A percentile compares a stretch with the other conserved stretches of the same genome.
Conservation (phyloP, 768 basidiomycete species). For the Crassisporium funariophilum region DNA sequence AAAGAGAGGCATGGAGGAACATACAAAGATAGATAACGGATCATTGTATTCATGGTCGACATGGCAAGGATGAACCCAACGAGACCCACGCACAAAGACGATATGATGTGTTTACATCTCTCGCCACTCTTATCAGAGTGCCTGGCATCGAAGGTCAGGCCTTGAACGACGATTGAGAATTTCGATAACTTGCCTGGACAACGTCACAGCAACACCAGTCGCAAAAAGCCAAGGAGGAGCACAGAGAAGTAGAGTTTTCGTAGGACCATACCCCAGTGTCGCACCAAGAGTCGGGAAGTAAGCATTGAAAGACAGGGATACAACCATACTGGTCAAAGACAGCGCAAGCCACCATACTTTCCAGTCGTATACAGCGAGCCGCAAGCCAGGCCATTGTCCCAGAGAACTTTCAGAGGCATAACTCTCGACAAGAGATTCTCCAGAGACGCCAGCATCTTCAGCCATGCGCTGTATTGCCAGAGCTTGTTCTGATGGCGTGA, state of each 20-base stretch:
- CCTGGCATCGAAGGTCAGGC: slow-evolving; percentile 30
- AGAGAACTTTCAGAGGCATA: slow-evolving; percentile 40
- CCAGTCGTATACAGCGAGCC: slow-evolving; percentile 72
- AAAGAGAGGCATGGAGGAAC: slow-evolving; percentile 1
- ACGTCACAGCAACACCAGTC: slow-evolving; percentile 55
- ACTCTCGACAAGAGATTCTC: slow-evolving; percentile 26
- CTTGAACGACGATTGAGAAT: slow-evolving; percentile 1
- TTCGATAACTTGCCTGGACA: slow-evolving; percentile 41
- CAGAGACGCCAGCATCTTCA: slow-evolving; percentile 59
- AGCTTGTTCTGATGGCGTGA: slow-evolving; percentile 58
- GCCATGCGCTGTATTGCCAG: slow-evolving; percentile 67
- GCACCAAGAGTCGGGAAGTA: slow-evolving; percentile 78
- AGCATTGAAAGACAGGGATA: slow-evolving; percentile 74
- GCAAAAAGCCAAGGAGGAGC: slow-evolving; percentile 82
- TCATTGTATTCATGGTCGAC: slow-evolving; percentile 65
- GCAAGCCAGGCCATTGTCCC: slow-evolving; percentile 45
- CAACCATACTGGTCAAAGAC: slow-evolving; percentile 58
- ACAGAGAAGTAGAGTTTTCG: slow-evolving; percentile 72
- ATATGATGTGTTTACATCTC: slow-evolving; percentile 69
- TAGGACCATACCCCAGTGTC: slow-evolving; percentile 70
- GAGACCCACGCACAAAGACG: slow-evolving; percentile 62
- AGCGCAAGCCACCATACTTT: slow-evolving; percentile 84
- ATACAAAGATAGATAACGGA: slow-evolving; percentile 72
- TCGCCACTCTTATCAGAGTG: slow-evolving; percentile 79
- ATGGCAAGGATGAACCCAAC: slow-evolving; percentile 76